Conservation (phyloP, 2,329 filamentous ascomycete genomes). For the Raffaelea albimanens region DNA sequence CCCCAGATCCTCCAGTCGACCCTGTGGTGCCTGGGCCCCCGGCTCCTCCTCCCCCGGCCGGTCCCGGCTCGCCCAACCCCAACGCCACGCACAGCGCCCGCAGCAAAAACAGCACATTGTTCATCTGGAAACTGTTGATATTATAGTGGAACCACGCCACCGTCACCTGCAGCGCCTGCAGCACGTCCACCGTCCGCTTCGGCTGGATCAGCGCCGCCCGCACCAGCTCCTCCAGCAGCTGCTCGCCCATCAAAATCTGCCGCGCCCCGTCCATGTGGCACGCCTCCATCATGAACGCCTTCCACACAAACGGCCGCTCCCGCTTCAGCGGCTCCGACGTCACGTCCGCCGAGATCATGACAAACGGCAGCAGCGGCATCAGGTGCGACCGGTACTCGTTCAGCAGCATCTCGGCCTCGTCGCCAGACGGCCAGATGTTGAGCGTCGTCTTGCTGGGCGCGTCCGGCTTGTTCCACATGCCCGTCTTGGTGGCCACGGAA, state of each 20-base stretch:
- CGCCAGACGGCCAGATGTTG: slow-evolving; percentile 29
- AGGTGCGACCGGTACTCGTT: slow-evolving; percentile 23
- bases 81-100: slow-evolving; percentile 35
- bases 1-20: too few relatives aligned
- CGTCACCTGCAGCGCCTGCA: slow-evolving; percentile 36
- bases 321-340: slow-evolving; percentile 25
- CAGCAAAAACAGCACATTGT: slow-evolving; percentile 37
- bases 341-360: slow-evolving; percentile 28
- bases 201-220: slow-evolving; percentile 30
- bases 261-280: slow-evolving; percentile 31
- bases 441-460: too few relatives aligned
- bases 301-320: slow-evolving; percentile 37
- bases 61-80: slow-evolving; percentile 23
- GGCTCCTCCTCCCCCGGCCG: too few relatives aligned
- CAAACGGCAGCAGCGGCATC: slow-evolving; percentile 33
- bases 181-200: slow-evolving; percentile 33
- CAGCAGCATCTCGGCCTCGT: slow-evolving; percentile 32
- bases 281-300: slow-evolving; percentile 36
- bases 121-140: slow-evolving; percentile 39
- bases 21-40: too few relatives aligned
- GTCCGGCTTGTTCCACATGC: too few relatives aligned
- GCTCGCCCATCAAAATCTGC: slow-evolving; percentile 33
- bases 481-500: slow-evolving; percentile 12
- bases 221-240: slow-evolving; percentile 33
- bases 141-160: slow-evolving; percentile 40